Evolutionary conservation across 495 filamentous ascomycete genomes (phyloP).

Genomic region (Xylaria cubensis): DNA sequence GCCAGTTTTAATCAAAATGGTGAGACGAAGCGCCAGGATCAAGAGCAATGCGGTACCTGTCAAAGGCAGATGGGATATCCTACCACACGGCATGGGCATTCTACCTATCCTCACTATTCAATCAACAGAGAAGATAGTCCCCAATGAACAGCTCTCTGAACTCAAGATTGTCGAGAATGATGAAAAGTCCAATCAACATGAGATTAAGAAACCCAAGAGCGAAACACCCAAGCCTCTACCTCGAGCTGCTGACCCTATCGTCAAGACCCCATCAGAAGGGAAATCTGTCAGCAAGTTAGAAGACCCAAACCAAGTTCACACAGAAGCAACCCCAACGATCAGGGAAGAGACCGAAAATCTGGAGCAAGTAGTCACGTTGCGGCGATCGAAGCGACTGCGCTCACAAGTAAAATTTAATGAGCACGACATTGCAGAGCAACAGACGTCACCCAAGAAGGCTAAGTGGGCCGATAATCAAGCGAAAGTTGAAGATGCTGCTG

Average conservation of each 20-base stretch:
- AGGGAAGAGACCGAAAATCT: background rate
- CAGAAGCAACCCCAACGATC: background rate
- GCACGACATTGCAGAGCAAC: background rate
- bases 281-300: background rate
- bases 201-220: background rate
- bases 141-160: background rate
- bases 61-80: slow-evolving; percentile 41
- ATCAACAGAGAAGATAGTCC: background rate
- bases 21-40: slow-evolving; percentile 16
- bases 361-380: background rate
- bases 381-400: slow-evolving; percentile 21
- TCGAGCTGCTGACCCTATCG: background rate
- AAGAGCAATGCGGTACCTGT: slow-evolving; percentile 31
- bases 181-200: background rate
- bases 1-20: background rate
- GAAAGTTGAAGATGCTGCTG: background rate
- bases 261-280: background rate
- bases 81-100: slow-evolving; percentile 52
- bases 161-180: background rate
- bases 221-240: background rate
- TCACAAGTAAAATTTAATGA: slow-evolving; percentile 3
- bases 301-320: background rate
- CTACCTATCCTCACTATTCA: slow-evolving; percentile 14
- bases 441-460: slow-evolving; percentile 5
- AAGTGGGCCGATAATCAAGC: background rate